Evolutionary conservation across 1,139 yeast species (phyloP).

Genomic region (Taphrina betulina): DNA sequence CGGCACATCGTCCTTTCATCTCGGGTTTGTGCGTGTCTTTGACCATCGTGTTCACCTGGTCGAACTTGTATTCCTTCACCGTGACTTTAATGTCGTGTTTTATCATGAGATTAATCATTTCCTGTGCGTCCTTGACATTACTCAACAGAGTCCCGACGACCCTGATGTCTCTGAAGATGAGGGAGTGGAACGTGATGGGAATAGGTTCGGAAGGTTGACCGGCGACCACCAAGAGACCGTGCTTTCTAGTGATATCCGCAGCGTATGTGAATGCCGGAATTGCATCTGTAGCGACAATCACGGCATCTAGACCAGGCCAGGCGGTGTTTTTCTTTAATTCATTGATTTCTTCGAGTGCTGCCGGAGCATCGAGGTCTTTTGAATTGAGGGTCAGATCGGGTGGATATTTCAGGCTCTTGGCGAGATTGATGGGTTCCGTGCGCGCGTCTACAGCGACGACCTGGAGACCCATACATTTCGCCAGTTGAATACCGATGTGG

Average conservation of each 20-base stretch:
- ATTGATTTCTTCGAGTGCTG: conserved; percentile 4
- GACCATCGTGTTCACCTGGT: conserved; percentile 8
- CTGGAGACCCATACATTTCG: conserved; percentile 77
- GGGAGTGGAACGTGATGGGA: conserved; percentile 2
- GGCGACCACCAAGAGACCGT: conserved; percentile 17
- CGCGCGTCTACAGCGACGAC: conserved; percentile 71
- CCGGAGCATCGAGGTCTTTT: conserved; percentile 1
- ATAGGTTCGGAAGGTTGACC: conserved; percentile 21
- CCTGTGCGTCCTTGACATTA: conserved; percentile 14
- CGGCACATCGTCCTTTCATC: conserved; percentile 7
- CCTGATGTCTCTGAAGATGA: conserved; percentile 17
- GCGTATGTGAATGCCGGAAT: conserved; percentile 6
- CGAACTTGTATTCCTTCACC: conserved; percentile 10
- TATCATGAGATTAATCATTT: conserved; percentile 6
- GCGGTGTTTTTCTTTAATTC: conserved; percentile 10
- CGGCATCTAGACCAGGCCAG: conserved; percentile 22
- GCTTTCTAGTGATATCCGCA: conserved; percentile 19
- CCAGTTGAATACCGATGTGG: conserved; percentile 75
- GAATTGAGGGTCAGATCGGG: conserved; percentile 17
- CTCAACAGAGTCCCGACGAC: conserved; percentile 11
- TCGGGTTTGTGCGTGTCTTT: conserved; percentile 5
- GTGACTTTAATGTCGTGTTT: conserved; percentile 8
- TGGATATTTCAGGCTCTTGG: conserved; percentile 47
- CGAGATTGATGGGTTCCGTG: conserved; percentile 43
- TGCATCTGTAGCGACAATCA: conserved; percentile 11